Evolutionary conservation across 106 monocot genomes (phyloP).

Genomic region (Platanthera zijinensis): DNA sequence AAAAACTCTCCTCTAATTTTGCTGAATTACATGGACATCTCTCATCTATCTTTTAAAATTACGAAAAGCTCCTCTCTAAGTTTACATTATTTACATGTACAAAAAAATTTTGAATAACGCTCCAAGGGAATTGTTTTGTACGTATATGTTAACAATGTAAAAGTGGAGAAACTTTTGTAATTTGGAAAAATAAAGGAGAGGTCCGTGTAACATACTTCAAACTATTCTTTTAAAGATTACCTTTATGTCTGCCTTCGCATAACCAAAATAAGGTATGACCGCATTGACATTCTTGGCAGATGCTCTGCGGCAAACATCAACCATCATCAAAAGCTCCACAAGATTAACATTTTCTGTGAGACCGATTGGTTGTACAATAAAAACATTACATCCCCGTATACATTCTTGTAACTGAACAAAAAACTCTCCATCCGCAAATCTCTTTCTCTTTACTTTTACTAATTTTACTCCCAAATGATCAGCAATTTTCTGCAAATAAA

Average conservation of each 20-base stretch:
- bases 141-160: neutral
- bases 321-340: constrained; percentile 90
- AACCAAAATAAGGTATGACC: constrained; percentile 89
- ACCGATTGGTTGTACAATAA: constrained; percentile 79
- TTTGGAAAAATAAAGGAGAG: too few species aligned
- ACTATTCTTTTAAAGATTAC: constrained; percentile 16
- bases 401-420: constrained; percentile 90
- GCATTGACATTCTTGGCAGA: constrained; percentile 86
- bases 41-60: too few species aligned
- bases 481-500: constrained; percentile 59
- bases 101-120: too few species aligned
- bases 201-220: too few species aligned
- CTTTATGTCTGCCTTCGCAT: constrained; percentile 91
- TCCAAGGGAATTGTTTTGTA: too few species aligned
- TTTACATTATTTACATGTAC: too few species aligned
- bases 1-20: too few species aligned
- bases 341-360: constrained; percentile 89
- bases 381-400: constrained; percentile 85
- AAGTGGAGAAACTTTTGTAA: too few species aligned
- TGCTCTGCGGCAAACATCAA: constrained; percentile 87
- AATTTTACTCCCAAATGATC: constrained; percentile 72
- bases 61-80: too few species aligned
- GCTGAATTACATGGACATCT: too few species aligned
- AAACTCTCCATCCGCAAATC: constrained; percentile 91
- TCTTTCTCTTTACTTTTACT: constrained; percentile 74